Base-by-base conservation (phyloP, 768 basidiomycete genomes). In the Inosperma sp. region DNA sequence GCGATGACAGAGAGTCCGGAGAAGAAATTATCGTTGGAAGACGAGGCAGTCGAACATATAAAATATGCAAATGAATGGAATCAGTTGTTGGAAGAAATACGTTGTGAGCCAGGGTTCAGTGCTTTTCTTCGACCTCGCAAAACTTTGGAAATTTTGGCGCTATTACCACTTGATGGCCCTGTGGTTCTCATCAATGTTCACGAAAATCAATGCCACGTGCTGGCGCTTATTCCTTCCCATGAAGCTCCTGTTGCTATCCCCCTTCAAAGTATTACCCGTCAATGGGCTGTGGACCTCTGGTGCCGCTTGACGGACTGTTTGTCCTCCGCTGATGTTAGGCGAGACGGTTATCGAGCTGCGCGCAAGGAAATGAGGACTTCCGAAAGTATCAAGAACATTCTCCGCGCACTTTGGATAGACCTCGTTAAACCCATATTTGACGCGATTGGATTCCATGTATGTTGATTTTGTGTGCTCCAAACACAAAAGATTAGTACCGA, bases 161-260 rank as follows among this genome's bases (percentile, higher is more conserved):
- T 30, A 19, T 39, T 56, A 13, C 58, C 56, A 22, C 29, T 12
- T 22, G n/a, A 16, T 17, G 57, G 61, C 9, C 48, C 50, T 23
- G 45, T 65, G 13, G 55, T 65, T 13, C 27, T 57, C 9, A 34
- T 65, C 35, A 61, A 59, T 51, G 43, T 61, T n/a, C 22, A 56
- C 29, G 19, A 35, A 10, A 29, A 49, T 22, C 29, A 56, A 16
- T 65, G 64, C 40, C 57, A 65, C 52, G 59, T 58, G 4, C 43
- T 65, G n/a, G 43, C 55, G 4, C 55, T 64, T 5, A 4, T 7
- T 6, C 31, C 26, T 35, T 41, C 29, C 5, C 5, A 17, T n/a
- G 25, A 49, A 22, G 7, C 36, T 17, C 45, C 55, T 7, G 8
- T 54, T 13, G 53, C 57, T 37, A 47, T 60, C 26, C 47, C 44